phyloP scores from a whole-genome alignment of 345 rosid genomes.

The Viola odorata region DNA sequence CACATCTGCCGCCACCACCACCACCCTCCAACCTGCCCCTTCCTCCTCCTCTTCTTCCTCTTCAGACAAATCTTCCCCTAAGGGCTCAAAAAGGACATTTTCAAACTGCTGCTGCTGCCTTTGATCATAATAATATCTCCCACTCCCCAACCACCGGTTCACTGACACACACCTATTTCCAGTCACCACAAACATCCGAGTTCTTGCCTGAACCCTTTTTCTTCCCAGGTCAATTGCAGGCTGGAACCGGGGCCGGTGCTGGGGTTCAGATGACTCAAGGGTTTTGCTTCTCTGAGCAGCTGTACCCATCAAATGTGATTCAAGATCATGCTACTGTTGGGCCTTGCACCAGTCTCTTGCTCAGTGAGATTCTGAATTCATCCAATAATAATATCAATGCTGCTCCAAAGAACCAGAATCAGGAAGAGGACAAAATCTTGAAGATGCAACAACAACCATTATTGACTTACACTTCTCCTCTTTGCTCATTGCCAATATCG shows the following conservation, averaged over 20 bases:
- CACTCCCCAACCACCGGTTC: slow-evolving; percentile 36
- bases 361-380: slow-evolving; percentile 47
- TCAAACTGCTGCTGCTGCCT: too few species aligned
- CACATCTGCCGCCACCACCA: slow-evolving; percentile 11
- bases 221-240: slow-evolving; percentile 29
- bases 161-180: slow-evolving; percentile 41
- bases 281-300: slow-evolving; percentile 33
- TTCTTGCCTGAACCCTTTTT: slow-evolving; percentile 46
- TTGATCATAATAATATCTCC: slow-evolving; percentile 16
- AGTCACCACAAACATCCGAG: slow-evolving; percentile 34
- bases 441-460: slow-evolving; percentile 35
- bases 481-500: slow-evolving; percentile 7
- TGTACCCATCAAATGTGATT: slow-evolving; percentile 22
- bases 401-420: slow-evolving; percentile 25
- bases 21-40: slow-evolving; percentile 23
- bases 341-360: slow-evolving; percentile 48
- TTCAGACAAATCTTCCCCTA: slow-evolving; percentile 49
- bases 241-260: slow-evolving; percentile 19
- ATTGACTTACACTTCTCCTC: slow-evolving; percentile 25
- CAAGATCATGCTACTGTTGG: slow-evolving; percentile 31
- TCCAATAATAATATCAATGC: not conserved
- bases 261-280: slow-evolving; percentile 29
- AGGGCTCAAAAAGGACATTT: slow-evolving; percentile 21
- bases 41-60: slow-evolving; percentile 63
- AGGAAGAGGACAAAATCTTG: slow-evolving; percentile 35